Evolutionary conservation across 2,329 filamentous ascomycete species (phyloP).

Genomic region (Cladosporium sphaerospermum): DNA sequence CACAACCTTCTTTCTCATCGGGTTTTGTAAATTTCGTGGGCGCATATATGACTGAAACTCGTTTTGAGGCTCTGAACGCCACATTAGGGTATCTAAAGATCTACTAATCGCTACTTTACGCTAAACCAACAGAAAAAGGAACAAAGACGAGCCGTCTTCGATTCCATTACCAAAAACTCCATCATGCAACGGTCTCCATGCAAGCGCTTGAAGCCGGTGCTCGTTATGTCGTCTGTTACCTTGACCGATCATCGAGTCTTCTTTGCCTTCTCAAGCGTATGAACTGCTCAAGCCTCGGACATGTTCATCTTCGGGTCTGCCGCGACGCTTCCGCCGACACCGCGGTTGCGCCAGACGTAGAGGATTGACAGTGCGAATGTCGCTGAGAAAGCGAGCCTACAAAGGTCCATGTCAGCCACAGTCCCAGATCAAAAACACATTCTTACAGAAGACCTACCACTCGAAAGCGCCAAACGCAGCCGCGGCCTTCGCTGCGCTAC

Average conservation of each 20-base stretch:
- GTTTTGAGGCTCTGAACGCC: no score
- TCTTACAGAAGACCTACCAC: conserved; percentile 38
- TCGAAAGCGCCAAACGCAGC: conserved; percentile 62
- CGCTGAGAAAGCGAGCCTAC: conserved; percentile 46
- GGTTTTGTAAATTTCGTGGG: no score
- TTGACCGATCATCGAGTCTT: no score
- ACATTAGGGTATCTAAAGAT: no score
- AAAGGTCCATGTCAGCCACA: not conserved
- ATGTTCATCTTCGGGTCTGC: conserved; percentile 31
- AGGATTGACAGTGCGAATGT: conserved; percentile 46
- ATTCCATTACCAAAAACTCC: not conserved
- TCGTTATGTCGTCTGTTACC: not conserved
- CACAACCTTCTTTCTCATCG: no score
- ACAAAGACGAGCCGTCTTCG: no score
- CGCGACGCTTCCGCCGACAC: conserved; percentile 14
- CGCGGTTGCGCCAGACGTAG: conserved; percentile 39
- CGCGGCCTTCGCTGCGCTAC: conserved; percentile 56
- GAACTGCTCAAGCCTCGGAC: conserved; percentile 26
- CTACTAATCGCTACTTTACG: no score
- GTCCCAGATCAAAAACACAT: no score
- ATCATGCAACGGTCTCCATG: not conserved
- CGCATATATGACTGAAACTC: no score
- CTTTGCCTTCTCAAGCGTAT: no score
- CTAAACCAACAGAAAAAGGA: no score
- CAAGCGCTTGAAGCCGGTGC: conserved; percentile 1